phyloP scores from a whole-genome alignment of 106 monocot species.

The Ottelia alismoides region DNA sequence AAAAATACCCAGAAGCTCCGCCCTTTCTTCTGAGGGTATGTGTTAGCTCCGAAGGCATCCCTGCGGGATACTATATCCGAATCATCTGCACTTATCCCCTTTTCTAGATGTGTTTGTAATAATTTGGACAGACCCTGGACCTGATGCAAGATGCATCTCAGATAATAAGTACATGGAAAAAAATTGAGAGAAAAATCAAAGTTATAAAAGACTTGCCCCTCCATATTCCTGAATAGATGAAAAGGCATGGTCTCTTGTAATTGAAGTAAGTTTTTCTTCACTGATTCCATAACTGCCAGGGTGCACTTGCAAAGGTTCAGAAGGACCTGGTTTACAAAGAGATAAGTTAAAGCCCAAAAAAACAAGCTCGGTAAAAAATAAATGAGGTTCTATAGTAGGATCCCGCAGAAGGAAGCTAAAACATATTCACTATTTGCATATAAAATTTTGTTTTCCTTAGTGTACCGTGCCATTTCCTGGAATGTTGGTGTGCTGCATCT shows the following conservation, averaged over 20 bases:
- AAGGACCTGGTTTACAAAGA: too few relatives aligned
- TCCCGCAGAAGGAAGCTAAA: too few relatives aligned
- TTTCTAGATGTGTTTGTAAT: constrained; percentile 44
- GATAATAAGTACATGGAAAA: neutral
- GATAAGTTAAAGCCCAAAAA: too few relatives aligned
- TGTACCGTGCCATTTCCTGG: too few relatives aligned
- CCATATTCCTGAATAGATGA: constrained; percentile 51
- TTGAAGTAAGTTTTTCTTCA: constrained; percentile 39
- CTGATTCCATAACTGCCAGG: constrained; percentile 33
- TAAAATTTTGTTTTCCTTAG: too few relatives aligned
- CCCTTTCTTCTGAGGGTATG: constrained; percentile 76
- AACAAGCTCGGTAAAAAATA: too few relatives aligned
- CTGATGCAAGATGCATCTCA: constrained; percentile 12
- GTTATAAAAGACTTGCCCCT: constrained; percentile 39
- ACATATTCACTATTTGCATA: too few relatives aligned
- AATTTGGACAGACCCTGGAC: constrained; percentile 36
- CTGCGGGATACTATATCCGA: constrained; percentile 36
- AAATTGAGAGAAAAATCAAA: neutral
- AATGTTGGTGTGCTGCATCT: too few relatives aligned
- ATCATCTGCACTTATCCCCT: constrained; percentile 55
- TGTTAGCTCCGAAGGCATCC: constrained; percentile 60
- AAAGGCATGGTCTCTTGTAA: constrained; percentile 58
- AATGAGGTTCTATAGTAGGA: too few relatives aligned
- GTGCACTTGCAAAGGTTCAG: too few relatives aligned
- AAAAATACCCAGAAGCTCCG: constrained; percentile 32